These are phyloP conservation scores for Ceratobasidium sp. DNA, from an alignment of 1,284 basidiomycete genomes.

Conservation along the genomic window DNA sequence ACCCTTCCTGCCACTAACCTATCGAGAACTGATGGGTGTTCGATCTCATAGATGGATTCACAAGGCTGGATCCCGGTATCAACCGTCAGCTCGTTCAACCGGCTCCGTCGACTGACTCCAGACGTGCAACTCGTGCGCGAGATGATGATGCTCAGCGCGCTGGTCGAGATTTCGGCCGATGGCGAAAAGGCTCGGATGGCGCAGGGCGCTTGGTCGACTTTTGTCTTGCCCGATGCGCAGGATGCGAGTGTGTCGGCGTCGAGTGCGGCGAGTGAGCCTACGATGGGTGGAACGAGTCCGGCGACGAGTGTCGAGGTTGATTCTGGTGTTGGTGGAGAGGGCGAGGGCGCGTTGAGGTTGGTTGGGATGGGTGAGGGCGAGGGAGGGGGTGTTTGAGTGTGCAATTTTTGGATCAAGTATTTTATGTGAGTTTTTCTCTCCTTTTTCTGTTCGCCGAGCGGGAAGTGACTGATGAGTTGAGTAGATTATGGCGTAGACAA, in stretches of 20 bases:
- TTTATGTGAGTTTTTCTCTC: slow-evolving; percentile 16
- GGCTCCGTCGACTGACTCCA: slow-evolving; percentile 78
- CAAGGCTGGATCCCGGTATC: slow-evolving; percentile 88
- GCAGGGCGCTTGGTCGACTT: slow-evolving; percentile 71
- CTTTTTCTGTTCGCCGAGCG: not conserved
- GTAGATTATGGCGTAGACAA: no score
- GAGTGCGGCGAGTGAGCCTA: not conserved
- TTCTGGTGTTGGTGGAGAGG: not conserved
- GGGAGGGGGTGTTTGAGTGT: not conserved
- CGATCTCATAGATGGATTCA: slow-evolving; percentile 81
- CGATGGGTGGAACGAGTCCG: slow-evolving; percentile 24
- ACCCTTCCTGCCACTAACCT: not conserved
- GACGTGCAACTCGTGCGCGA: slow-evolving; percentile 79
- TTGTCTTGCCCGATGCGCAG: slow-evolving; percentile 78
- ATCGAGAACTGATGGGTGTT: not conserved
- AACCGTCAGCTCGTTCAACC: slow-evolving; percentile 88
- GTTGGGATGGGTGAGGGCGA: slow-evolving; percentile 18
- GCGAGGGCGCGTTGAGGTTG: slow-evolving; percentile 14
- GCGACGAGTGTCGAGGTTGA: slow-evolving; percentile 11
- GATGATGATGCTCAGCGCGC: slow-evolving; percentile 74
- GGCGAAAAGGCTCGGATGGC: slow-evolving; percentile 74
- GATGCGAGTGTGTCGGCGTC: slow-evolving; percentile 42
- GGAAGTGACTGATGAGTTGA: no score
- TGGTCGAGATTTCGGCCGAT: slow-evolving; percentile 80
- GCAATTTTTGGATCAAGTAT: slow-evolving; percentile 34